These are phyloP conservation scores for Aegilops longissima DNA, from an alignment of 176 grass and related monocot species.

Conservation along the genomic window DNA sequence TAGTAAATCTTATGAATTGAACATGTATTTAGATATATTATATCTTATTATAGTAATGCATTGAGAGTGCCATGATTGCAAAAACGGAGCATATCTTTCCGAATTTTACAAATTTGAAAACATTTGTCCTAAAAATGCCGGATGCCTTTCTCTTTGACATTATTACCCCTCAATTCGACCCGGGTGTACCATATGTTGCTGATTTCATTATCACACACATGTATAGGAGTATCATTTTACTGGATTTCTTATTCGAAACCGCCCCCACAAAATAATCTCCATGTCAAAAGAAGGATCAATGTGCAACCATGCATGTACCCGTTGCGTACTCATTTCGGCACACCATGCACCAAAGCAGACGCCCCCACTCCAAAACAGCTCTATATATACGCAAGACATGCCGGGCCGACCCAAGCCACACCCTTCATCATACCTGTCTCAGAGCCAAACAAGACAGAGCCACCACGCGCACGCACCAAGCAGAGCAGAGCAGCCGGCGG, in stretches of 20 bases:
- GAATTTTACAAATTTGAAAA: too few relatives aligned
- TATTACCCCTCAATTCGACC: too few relatives aligned
- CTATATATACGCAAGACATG: slow-evolving; percentile 24
- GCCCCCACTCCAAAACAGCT: background rate
- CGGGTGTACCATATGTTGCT: too few relatives aligned
- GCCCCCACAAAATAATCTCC: background rate
- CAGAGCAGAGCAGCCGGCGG: background rate
- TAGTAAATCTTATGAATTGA: background rate
- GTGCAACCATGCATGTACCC: background rate
- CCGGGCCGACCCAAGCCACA: slow-evolving; percentile 12
- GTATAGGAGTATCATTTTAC: too few relatives aligned
- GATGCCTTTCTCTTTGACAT: too few relatives aligned
- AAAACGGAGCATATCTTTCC: too few relatives aligned
- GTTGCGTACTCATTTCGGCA: background rate
- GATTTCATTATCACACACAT: too few relatives aligned
- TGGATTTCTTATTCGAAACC: background rate
- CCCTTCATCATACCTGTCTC: slow-evolving; percentile 5
- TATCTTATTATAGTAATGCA: too few relatives aligned
- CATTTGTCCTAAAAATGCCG: too few relatives aligned
- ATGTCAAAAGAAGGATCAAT: background rate
- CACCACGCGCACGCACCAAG: background rate
- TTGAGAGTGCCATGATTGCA: too few relatives aligned
- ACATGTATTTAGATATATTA: background rate
- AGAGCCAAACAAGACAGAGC: background rate
- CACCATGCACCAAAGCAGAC: slow-evolving; percentile 1